A percentile compares a stretch with the other conserved stretches of the same genome.
These are phyloP conservation scores for Cryptococcus sp. DNA, from an alignment of 1,284 basidiomycete species.

Conservation along the genomic window DNA sequence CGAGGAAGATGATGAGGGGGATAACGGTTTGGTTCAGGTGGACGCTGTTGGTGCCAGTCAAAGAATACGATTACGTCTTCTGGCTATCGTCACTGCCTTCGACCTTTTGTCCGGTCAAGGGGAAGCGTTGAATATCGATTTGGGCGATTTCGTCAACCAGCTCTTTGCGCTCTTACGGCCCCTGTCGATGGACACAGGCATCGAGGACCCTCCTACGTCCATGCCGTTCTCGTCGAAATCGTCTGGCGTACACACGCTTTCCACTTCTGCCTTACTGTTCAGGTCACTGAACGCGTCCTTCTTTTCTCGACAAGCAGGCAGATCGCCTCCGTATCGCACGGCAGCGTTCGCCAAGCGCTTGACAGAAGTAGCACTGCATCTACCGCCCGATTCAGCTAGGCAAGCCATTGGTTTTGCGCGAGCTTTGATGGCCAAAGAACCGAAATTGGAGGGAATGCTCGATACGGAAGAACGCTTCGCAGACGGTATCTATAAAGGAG, in stretches of 20 bases:
- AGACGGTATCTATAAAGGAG: conserved; percentile 77
- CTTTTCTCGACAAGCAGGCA: conserved; percentile 59
- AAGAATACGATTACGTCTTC: conserved; percentile 66
- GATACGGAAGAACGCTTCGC: conserved; percentile 79
- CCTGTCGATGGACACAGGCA: conserved; percentile 55
- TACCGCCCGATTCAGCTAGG: conserved; percentile 68
- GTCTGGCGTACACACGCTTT: conserved; percentile 29
- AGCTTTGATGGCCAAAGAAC: conserved; percentile 70
- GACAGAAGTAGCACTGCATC: conserved; percentile 72
- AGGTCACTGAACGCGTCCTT: conserved; percentile 78
- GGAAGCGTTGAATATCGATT: conserved; percentile 95
- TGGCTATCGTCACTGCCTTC: conserved; percentile 92
- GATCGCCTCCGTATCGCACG: conserved; percentile 70
- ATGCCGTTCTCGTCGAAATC: conserved; percentile 25
- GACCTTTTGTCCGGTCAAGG: conserved; percentile 96
- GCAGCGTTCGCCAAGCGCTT: conserved; percentile 93
- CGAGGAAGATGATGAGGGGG: conserved; percentile 53
- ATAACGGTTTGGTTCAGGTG: conserved; percentile 50
- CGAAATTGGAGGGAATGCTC: conserved; percentile 77
- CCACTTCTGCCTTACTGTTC: conserved; percentile 71
- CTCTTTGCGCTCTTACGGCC: conserved; percentile 57
- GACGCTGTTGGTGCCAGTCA: conserved; percentile 39
- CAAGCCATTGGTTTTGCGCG: conserved; percentile 72
- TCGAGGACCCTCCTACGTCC: conserved; percentile 54
- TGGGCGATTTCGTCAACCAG: conserved; percentile 78